phyloP scores from a whole-genome alignment of 169 alveolate genomes.

The Babesia caballi region DNA sequence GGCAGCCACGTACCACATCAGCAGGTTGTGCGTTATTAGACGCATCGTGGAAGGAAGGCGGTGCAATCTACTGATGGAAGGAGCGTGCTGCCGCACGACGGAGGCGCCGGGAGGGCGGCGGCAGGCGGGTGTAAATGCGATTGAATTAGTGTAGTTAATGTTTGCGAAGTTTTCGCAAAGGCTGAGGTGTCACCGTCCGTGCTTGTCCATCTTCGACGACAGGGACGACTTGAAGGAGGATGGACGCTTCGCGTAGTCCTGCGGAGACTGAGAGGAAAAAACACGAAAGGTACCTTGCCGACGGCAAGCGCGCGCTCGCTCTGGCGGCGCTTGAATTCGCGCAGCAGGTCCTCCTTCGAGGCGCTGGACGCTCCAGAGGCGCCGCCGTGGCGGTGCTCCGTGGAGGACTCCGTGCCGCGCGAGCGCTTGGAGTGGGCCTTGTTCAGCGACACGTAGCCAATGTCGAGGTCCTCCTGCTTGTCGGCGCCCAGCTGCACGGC shows the following conservation, averaged over 20 bases:
- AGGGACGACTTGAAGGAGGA: slow-evolving; percentile 74
- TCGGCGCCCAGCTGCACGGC: slow-evolving; percentile 62
- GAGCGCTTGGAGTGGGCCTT: slow-evolving; percentile 22
- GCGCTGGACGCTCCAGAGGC: slow-evolving; percentile 3
- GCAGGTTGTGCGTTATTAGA: slow-evolving; percentile 75
- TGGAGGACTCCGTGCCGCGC: not conserved
- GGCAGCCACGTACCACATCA: slow-evolving; percentile 69
- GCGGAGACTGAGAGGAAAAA: not conserved
- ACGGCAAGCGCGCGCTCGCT: slow-evolving; percentile 74
- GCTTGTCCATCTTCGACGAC: slow-evolving; percentile 67
- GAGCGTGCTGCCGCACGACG: too few relatives aligned
- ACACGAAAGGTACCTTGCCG: slow-evolving; percentile 59
- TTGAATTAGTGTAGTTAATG: not conserved
- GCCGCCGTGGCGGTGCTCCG: not conserved
- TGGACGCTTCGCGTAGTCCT: slow-evolving; percentile 76
- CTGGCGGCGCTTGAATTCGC: slow-evolving; percentile 68
- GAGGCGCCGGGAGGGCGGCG: too few relatives aligned
- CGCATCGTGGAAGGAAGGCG: slow-evolving; percentile 47
- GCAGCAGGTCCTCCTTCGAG: slow-evolving; percentile 63
- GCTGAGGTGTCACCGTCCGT: slow-evolving; percentile 4
- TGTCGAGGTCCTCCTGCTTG: slow-evolving; percentile 64
- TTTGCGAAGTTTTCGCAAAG: not conserved
- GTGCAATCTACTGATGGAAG: too few relatives aligned
- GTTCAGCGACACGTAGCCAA: slow-evolving; percentile 64
- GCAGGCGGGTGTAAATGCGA: too few relatives aligned